Evolutionary conservation across 2,329 filamentous ascomycete genomes (phyloP).

Genomic region (Mycosphaerella sp.): DNA sequence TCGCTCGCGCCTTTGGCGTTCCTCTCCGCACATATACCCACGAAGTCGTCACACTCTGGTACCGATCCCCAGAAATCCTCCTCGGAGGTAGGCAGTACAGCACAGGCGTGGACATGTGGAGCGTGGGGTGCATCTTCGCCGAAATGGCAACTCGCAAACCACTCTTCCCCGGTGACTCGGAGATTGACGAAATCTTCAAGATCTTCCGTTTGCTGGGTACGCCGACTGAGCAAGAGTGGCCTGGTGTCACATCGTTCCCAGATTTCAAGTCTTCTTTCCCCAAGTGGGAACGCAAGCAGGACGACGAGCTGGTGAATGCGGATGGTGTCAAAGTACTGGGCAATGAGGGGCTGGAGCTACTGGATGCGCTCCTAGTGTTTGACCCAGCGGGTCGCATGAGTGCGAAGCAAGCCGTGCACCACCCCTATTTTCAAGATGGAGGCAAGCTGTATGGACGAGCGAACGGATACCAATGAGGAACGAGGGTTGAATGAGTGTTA

Average conservation of each 20-base stretch:
- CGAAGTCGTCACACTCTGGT: constrained; percentile 92
- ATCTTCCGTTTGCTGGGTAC: constrained; percentile 80
- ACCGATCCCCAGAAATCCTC: constrained; percentile 82
- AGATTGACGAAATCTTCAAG: constrained; percentile 93
- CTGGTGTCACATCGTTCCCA: constrained; percentile 87
- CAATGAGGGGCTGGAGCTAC: constrained; percentile 60
- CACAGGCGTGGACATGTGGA: constrained; percentile 95
- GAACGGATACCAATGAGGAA: constrained; percentile 1
- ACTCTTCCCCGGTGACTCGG: constrained; percentile 84
- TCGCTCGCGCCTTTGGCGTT: constrained; percentile 85
- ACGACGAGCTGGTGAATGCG: constrained; percentile 59
- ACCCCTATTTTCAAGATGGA: constrained; percentile 62
- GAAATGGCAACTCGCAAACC: constrained; percentile 95
- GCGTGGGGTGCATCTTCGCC: constrained; percentile 86
- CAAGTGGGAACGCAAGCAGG: constrained; percentile 73
- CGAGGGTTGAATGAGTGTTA: neutral
- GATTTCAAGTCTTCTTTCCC: constrained; percentile 91
- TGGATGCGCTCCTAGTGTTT: constrained; percentile 70
- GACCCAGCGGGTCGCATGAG: constrained; percentile 82
- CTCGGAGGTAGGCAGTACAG: constrained; percentile 88
- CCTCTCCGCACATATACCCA: constrained; percentile 88
- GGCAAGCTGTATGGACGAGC: constrained; percentile 5
- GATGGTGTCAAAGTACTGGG: constrained; percentile 52
- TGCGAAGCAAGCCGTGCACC: constrained; percentile 77
- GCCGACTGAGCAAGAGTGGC: constrained; percentile 74